Base-by-base conservation (phyloP, 768 basidiomycete species). In the Megacollybia marginata region DNA sequence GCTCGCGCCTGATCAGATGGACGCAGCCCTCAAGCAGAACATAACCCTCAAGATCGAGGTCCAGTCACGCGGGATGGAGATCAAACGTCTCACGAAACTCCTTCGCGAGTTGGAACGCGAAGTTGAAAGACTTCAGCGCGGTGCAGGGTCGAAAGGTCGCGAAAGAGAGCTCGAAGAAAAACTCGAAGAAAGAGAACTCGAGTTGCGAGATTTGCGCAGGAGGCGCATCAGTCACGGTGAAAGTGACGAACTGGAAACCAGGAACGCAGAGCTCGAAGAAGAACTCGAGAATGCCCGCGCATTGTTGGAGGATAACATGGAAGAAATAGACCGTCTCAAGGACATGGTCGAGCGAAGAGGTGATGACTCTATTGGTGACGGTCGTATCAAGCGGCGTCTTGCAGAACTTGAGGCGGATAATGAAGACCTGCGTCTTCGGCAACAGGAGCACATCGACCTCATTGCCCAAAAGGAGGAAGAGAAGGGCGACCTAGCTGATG, bases 21-120 rank as follows among this genome's bases (percentile, higher is more conserved):
- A 96, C 59, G 86, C 88, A 5, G 88, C 87, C 4, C 78, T 92
- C 50, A 91, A 93, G 57, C 91, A 95, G 66, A 95, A 95, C 59
- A 89, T 92, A 60, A 85, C 84, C 54, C 83, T 95, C 60, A 95
- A 95, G 68, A 85, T 93, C 57, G 90, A 93, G 63, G 88, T 92
- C 1, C 88, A 92, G 57, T 84, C 91, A 59, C 82, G 89, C 2
- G 85, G 88, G 11, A 82, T 89, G 70, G 93, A 95, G 67, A 78
- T 92, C 60, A 95, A 95, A 75, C 90, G 88, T 63, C 73, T 91
- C 52, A 91, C 91, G 66, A 94, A 95, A 61, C 80, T 92, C 31
- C 78, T 94, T 1, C 69, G 90, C 9, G 88, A 92, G 56, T 79
- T 89, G 13, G 87, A 94, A 62, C 79, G 81, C 48, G 89, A 92